These are phyloP conservation scores for Chamaecyparis obtusa DNA, from an alignment of 75 land plant genomes.

Conservation along the genomic window DNA sequence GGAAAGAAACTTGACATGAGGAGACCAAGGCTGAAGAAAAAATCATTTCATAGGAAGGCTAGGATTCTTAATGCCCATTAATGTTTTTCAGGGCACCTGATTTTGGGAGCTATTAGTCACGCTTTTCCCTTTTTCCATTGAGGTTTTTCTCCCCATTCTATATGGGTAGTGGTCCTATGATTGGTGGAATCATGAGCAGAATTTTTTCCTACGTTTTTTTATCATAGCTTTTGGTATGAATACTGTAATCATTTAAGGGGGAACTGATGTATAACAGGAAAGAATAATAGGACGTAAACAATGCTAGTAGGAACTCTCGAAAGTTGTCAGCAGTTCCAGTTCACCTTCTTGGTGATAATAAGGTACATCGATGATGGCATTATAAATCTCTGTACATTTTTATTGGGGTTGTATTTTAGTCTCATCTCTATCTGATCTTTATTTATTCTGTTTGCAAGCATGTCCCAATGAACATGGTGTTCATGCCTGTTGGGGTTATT, in stretches of 20 bases:
- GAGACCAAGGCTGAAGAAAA: not conserved
- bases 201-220: not conserved
- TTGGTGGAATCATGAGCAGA: not conserved
- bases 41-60: not conserved
- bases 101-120: not conserved
- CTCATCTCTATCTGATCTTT: not conserved
- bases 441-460: not conserved
- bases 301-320: not conserved
- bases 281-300: not conserved
- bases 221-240: not conserved
- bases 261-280: too few relatives aligned
- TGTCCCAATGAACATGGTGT: not conserved
- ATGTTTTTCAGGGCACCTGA: not conserved
- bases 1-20: slow-evolving; percentile 1
- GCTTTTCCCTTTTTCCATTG: not conserved
- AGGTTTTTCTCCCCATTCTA: not conserved
- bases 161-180: not conserved
- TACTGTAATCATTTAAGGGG: not conserved
- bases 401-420: not conserved
- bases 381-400: not conserved
- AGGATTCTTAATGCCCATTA: slow-evolving; percentile 1
- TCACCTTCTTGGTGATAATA: not conserved
- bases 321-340: not conserved
- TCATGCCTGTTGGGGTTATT: not conserved
- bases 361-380: not conserved